Evolutionary conservation across 164 flowering plant species (phyloP).

Genomic region (Sedum album): DNA sequence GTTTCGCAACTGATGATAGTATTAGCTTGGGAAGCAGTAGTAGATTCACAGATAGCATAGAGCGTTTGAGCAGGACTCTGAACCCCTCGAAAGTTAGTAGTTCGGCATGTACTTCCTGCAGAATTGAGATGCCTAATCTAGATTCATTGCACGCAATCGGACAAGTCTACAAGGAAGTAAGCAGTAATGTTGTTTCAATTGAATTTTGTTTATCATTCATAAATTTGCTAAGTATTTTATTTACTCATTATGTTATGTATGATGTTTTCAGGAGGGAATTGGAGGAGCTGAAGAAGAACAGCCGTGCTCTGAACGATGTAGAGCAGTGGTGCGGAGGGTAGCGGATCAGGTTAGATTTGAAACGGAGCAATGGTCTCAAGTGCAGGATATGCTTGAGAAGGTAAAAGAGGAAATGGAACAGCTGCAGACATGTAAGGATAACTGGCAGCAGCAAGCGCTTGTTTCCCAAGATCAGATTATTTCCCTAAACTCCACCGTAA

Average conservation of each 20-base stretch:
- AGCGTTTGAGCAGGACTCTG: conserved; percentile 59
- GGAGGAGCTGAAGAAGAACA: conserved; percentile 27
- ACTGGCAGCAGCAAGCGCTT: conserved; percentile 71
- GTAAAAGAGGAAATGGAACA: conserved; percentile 81
- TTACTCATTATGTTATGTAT: not conserved
- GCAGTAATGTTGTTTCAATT: not conserved
- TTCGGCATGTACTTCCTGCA: conserved; percentile 44
- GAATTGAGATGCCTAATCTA: conserved; percentile 29
- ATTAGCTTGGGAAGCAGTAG: conserved; percentile 14
- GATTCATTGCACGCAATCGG: conserved; percentile 15
- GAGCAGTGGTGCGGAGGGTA: conserved; percentile 49
- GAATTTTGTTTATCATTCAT: not conserved
- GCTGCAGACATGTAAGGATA: conserved; percentile 58
- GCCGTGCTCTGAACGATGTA: conserved; percentile 73
- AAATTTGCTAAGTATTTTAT: too few relatives aligned
- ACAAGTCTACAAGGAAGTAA: conserved; percentile 28
- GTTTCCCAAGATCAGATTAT: conserved; percentile 36
- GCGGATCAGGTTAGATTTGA: conserved; percentile 73
- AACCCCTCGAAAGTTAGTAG: conserved; percentile 26
- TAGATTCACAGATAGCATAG: conserved; percentile 32
- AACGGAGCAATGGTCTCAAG: conserved; percentile 90
- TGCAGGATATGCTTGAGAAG: conserved; percentile 77
- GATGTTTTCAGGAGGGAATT: conserved; percentile 17
- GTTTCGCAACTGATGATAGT: conserved; percentile 24
- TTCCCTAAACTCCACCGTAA: conserved; percentile 40